Evolutionary conservation across 345 rosid species (phyloP), one percentile per base, ranked within the genome.

Genomic region (Capsella bursapastoris): DNA sequence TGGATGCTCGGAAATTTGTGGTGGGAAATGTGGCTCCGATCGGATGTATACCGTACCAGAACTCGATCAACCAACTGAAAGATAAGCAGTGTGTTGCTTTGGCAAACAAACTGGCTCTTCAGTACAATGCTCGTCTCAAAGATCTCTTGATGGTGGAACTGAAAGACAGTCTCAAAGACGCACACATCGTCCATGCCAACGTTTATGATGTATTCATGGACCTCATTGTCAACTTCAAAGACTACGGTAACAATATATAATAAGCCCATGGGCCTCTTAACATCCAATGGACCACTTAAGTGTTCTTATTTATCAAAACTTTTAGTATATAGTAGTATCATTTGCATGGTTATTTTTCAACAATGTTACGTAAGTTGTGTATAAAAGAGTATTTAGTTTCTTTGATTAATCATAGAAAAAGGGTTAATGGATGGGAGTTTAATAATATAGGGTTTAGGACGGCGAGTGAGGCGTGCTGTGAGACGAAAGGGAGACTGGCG

Each of bases 11-110:
- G 61, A 93, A 93, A 72, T 93, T 93, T 70, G 93, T 93, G 73
- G 71, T 91, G 5, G 97, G 90, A 6, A 94, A 94, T 34, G 97
- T 91, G 0, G 98, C 91, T n/a, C 97, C 98, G 0, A 86, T 93
- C 7, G 98, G 98, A 1, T 94, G 98, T 81, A 91, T 94, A 55
- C 98, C 98, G 0, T 91, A 93, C 72, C 98, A 94, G 68, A 89
- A 82, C 74, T 89, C 95, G 0, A 80, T 89, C 31, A 88, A 87
- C 63, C 97, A 82, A 57, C 37, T 91, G 56, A 78, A 72, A 0
- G 84, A 86, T 27, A 86, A 81, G 6, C 83, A 91, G 71, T 94
- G 96, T 16, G 96, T 94, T 53, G 96, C 79, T 9, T 83, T 91
- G 73, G 78, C 98, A 12, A 89, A 94, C 70, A 78, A 87, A 73